phyloP scores from a whole-genome alignment of 192 early-diverging fungal species.

The Podochytrium sp. region DNA sequence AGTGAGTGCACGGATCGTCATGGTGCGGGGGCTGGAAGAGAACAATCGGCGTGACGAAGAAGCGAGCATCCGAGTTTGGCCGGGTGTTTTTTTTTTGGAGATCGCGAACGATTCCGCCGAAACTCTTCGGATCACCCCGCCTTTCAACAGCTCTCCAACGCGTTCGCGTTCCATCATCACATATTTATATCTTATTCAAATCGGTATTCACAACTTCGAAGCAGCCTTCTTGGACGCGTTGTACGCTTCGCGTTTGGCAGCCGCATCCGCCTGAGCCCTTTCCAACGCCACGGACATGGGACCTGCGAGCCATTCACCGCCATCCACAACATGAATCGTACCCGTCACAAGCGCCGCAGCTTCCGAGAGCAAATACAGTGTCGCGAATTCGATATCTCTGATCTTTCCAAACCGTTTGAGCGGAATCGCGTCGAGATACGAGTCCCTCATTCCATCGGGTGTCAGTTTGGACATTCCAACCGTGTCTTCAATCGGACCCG shows the following conservation, averaged over 20 bases:
- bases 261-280: neutral
- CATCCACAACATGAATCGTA: conserved; percentile 62
- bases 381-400: conserved; percentile 72
- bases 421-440: conserved; percentile 21
- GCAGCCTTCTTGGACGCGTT: conserved; percentile 6
- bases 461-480: conserved; percentile 40
- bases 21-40: too few species aligned
- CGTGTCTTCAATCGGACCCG: conserved; percentile 61
- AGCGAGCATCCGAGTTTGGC: too few species aligned
- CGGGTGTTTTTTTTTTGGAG: too few species aligned
- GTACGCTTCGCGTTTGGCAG: neutral
- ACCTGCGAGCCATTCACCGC: conserved; percentile 53
- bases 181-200: too few species aligned
- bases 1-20: neutral
- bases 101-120: too few species aligned
- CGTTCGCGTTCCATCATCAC: too few species aligned
- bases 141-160: too few species aligned
- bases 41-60: too few species aligned
- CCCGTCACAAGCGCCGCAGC: conserved; percentile 56
- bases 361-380: conserved; percentile 68
- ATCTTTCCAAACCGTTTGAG: conserved; percentile 54
- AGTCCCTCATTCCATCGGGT: neutral
- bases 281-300: neutral
- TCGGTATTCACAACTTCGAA: neutral
- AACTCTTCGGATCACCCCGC: too few species aligned